Conservation (phyloP, 805 yeast genomes). For the Zygoascus tannicola region DNA sequence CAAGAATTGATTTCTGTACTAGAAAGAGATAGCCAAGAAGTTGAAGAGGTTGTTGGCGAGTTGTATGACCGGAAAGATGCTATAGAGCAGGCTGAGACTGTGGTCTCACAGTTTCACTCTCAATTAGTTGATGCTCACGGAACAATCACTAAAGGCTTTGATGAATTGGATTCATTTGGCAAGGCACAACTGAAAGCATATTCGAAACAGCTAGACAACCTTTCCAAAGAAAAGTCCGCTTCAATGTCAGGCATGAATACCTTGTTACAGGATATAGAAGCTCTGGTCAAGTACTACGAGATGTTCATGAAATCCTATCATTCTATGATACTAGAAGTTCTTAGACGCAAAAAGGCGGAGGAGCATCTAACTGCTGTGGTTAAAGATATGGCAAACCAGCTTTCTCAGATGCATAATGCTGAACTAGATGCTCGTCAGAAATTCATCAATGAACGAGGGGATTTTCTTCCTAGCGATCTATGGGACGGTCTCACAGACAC, state of each 20-base stretch:
- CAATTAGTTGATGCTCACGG: slow-evolving; percentile 23
- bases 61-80: slow-evolving; percentile 16
- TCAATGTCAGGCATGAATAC: slow-evolving; percentile 21
- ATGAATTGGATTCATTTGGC: slow-evolving; percentile 17
- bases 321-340: slow-evolving; percentile 42
- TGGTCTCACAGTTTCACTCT: slow-evolving; percentile 15
- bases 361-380: slow-evolving; percentile 33
- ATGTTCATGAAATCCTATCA: slow-evolving; percentile 45
- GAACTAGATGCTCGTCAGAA: slow-evolving; percentile 37
- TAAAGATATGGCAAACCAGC: slow-evolving; percentile 33
- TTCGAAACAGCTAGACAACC: slow-evolving; percentile 15
- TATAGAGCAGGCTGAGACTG: slow-evolving; percentile 13
- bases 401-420: slow-evolving; percentile 33
- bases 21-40: slow-evolving; percentile 27
- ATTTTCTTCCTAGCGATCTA: slow-evolving; percentile 47
- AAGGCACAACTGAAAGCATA: slow-evolving; percentile 12
- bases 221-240: slow-evolving; percentile 16
- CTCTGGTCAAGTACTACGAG: slow-evolving; percentile 40
- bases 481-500: slow-evolving; percentile 37
- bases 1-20: slow-evolving; percentile 50
- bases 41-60: slow-evolving; percentile 24
- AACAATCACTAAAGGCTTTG: slow-evolving; percentile 11
- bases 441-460: slow-evolving; percentile 43
- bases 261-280: slow-evolving; percentile 30
- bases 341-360: slow-evolving; percentile 40